phyloP scores from a whole-genome alignment of 2,329 filamentous ascomycete genomes.

The Seiridium unicorne region DNA sequence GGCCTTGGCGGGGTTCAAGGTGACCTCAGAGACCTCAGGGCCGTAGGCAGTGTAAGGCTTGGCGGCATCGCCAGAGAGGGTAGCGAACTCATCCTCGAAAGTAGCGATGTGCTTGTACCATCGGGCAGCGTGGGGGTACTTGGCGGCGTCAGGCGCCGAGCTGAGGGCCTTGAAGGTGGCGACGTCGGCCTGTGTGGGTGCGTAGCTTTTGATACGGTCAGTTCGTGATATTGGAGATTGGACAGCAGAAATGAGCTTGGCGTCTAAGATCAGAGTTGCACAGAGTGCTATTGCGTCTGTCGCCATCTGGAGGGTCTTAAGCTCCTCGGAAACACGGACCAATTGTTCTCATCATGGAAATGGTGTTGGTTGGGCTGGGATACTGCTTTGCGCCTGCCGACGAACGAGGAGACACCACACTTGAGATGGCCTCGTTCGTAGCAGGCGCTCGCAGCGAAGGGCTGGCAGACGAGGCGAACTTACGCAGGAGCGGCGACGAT shows the following conservation, averaged over 20 bases:
- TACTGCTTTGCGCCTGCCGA: not conserved
- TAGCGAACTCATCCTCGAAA: constrained; percentile 89
- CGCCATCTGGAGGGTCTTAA: constrained; percentile 67
- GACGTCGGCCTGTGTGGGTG: constrained; percentile 92
- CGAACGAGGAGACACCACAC: constrained; percentile 4
- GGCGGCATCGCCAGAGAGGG: constrained; percentile 85
- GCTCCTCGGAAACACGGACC: constrained; percentile 81
- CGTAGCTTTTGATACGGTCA: constrained; percentile 36
- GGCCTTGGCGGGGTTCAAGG: constrained; percentile 84
- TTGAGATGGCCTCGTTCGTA: not conserved
- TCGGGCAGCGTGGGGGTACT: constrained; percentile 91
- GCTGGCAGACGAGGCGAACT: not conserved
- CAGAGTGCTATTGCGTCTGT: constrained; percentile 32
- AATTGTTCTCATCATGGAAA: constrained; percentile 68
- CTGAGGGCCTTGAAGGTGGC: constrained; percentile 89
- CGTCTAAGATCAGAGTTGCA: constrained; percentile 31
- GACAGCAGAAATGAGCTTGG: constrained; percentile 3
- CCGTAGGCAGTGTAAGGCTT: constrained; percentile 90
- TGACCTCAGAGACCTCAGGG: constrained; percentile 74
- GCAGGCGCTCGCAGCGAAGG: not conserved
- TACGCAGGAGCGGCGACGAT: constrained; percentile 41
- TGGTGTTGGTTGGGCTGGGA: not conserved
- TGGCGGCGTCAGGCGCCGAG: constrained; percentile 71
- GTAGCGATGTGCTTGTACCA: constrained; percentile 99
- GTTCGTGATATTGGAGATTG: not conserved